These are phyloP conservation scores for Blastomyces silverae DNA, from an alignment of 2,329 filamentous ascomycete genomes.

Conservation along the genomic window DNA sequence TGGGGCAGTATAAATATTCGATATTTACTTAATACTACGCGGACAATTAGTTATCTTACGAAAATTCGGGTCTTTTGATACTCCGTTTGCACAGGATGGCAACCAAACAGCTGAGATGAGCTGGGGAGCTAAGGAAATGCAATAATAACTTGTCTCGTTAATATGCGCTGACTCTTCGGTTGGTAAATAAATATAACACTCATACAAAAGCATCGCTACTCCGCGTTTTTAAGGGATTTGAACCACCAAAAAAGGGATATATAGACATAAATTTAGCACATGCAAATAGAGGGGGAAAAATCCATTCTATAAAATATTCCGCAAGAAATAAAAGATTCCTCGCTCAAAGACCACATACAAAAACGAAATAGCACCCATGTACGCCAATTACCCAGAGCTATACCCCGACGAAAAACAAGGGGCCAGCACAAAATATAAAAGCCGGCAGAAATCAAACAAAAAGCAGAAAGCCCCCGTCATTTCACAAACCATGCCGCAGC, in stretches of 20 bases:
- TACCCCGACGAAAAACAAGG: neutral
- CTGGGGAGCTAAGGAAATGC: neutral
- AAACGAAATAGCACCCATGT: neutral
- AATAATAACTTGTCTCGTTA: neutral
- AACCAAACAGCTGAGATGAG: no score
- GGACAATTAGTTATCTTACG: neutral
- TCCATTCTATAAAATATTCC: constrained; percentile 10
- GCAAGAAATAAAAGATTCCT: constrained; percentile 1
- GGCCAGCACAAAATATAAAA: constrained; percentile 5
- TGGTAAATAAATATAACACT: neutral
- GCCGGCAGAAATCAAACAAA: constrained; percentile 21
- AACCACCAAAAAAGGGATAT: neutral
- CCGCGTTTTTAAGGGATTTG: neutral
- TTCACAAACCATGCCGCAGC: constrained; percentile 72
- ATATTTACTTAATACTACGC: neutral
- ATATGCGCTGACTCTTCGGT: neutral
- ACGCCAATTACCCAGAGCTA: constrained; percentile 2
- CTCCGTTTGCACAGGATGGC: neutral
- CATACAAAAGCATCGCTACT: neutral
- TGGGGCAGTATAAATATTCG: constrained; percentile 17
- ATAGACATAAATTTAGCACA: neutral
- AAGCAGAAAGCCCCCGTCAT: constrained; percentile 21
- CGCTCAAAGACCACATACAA: neutral
- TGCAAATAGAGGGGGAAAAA: neutral
- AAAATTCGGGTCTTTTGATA: neutral